Evolutionary conservation across 208 protist species (phyloP).

Genomic region (Wallacemonas sp.): DNA sequence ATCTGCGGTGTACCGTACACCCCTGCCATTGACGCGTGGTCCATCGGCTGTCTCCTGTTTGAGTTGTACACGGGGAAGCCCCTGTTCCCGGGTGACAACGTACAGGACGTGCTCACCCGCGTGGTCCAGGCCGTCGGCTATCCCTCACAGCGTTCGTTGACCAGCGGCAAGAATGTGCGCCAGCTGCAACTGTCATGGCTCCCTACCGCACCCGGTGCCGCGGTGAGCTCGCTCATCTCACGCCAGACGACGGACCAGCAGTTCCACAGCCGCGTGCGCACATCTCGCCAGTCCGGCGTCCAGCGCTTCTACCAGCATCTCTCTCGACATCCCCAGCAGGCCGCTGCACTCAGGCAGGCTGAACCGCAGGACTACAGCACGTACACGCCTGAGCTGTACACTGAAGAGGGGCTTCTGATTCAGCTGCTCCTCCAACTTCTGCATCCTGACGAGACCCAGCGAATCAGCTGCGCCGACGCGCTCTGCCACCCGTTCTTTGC

Average conservation of each 20-base stretch:
- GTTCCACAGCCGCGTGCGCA: neutral
- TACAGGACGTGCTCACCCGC: conserved; percentile 84
- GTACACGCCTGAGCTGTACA: conserved; percentile 3
- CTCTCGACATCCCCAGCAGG: neutral
- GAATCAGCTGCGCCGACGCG: conserved; percentile 67
- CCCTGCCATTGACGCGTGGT: conserved; percentile 91
- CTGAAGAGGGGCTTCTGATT: conserved; percentile 47
- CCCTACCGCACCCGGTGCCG: neutral
- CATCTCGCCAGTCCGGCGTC: conserved; percentile 2
- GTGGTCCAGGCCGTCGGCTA: conserved; percentile 91
- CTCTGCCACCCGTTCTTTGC: conserved; percentile 65
- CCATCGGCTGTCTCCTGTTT: conserved; percentile 90
- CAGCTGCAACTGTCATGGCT: conserved; percentile 29
- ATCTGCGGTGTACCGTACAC: conserved; percentile 90
- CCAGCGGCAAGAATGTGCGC: conserved; percentile 29
- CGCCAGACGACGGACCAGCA: conserved; percentile 1
- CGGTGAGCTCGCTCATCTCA: neutral
- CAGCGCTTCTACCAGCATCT: conserved; percentile 8
- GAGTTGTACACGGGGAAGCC: conserved; percentile 91
- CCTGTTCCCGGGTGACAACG: conserved; percentile 92
- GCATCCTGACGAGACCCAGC: conserved; percentile 54
- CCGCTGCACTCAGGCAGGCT: neutral
- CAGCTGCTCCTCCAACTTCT: conserved; percentile 69
- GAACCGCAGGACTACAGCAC: conserved; percentile 2
- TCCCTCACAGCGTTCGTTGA: conserved; percentile 75